Percentiles rank a stretch among this genome's conserved stretches.
phyloP scores from a whole-genome alignment of 2,329 filamentous ascomycete species.

The Talaromyces sp. region DNA sequence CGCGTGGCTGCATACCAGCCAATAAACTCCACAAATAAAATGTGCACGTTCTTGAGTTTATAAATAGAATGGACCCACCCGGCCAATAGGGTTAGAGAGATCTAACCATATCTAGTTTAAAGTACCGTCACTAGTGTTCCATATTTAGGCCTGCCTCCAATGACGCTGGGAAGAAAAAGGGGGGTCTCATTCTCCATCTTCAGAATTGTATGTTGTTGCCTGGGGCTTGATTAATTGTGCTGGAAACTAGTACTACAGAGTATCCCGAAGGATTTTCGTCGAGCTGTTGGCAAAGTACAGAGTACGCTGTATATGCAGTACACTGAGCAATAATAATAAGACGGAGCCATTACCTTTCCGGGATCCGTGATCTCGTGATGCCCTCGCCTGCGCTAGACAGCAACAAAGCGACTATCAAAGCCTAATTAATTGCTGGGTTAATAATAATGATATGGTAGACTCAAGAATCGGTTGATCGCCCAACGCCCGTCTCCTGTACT shows the following conservation, averaged over 20 bases:
- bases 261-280: neutral
- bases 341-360: neutral
- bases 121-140: neutral
- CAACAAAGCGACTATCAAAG: neutral
- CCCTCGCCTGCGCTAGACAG: conserved; percentile 1
- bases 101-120: neutral
- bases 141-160: neutral
- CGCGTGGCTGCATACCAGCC: neutral
- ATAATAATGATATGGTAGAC: neutral
- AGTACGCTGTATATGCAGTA: neutral
- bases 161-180: neutral
- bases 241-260: neutral
- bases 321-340: no score
- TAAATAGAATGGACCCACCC: neutral
- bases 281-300: neutral
- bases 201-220: neutral
- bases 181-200: neutral
- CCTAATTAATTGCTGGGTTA: neutral
- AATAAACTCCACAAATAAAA: neutral
- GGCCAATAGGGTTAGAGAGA: neutral
- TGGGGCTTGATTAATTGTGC: neutral
- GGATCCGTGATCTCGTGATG: neutral
- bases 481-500: neutral
- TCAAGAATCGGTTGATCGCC: neutral
- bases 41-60: neutral